A percentile compares a stretch with the other conserved stretches of the same genome.
Evolutionary conservation across 2,329 filamentous ascomycete species (phyloP).

Genomic region (Dactylonectria estremocensis): DNA sequence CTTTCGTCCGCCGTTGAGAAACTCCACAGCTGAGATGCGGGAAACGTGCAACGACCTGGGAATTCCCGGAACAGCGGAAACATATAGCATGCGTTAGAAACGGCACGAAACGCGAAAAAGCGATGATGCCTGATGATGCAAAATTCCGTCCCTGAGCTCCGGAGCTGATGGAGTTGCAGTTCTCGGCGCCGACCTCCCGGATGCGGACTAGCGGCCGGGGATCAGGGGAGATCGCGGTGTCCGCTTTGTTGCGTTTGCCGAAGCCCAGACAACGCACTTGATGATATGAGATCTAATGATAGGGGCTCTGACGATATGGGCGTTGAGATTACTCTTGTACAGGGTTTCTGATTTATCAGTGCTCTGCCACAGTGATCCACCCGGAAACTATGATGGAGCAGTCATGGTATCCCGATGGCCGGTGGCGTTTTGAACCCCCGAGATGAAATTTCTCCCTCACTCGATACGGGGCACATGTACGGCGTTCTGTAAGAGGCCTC

Average conservation of each 20-base stretch:
- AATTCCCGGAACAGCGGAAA: conserved; percentile 21
- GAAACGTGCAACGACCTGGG: conserved; percentile 6
- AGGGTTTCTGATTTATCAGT: conserved; percentile 11
- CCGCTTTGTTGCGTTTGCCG: conserved; percentile 7
- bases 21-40: conserved; percentile 12
- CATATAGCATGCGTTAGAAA: conserved; percentile 25
- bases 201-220: conserved; percentile 19
- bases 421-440: not conserved
- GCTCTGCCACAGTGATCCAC: conserved; percentile 1
- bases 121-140: conserved; percentile 1
- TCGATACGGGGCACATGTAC: not conserved
- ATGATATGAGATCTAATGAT: not conserved
- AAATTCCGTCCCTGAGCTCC: conserved; percentile 14
- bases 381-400: not conserved
- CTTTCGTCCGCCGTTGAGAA: not conserved
- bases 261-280: not conserved
- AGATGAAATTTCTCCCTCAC: conserved; percentile 11
- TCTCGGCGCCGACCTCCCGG: conserved; percentile 40
- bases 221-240: conserved; percentile 6
- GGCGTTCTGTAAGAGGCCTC: not conserved
- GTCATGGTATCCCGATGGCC: not conserved
- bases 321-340: not conserved
- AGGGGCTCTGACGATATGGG: not conserved
- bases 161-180: not conserved
- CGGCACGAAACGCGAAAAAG: conserved; percentile 12